A percentile compares a stretch with the other conserved stretches of the same genome.
These are phyloP conservation scores for Pseudopithomyces chartarum DNA, from an alignment of 2,329 filamentous ascomycete genomes.

Conservation along the genomic window DNA sequence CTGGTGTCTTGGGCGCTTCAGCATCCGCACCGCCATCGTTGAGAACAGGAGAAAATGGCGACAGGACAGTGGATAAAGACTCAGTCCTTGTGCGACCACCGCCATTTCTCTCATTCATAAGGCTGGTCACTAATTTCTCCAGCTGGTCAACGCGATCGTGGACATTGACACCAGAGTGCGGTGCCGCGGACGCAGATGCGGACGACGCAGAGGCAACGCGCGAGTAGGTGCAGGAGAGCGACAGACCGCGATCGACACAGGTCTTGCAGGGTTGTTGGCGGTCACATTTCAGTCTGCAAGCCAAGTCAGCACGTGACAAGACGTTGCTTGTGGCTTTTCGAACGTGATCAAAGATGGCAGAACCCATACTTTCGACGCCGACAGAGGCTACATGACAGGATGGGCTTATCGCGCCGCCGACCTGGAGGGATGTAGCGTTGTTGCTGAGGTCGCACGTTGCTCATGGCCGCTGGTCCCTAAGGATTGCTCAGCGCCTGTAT, in stretches of 20 bases:
- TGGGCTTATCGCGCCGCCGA: constrained; percentile 37
- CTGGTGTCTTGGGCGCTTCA: constrained; percentile 31
- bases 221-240: constrained; percentile 40
- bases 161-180: constrained; percentile 35
- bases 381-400: constrained; percentile 35
- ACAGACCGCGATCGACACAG: constrained; percentile 42
- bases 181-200: constrained; percentile 21
- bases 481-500: not conserved
- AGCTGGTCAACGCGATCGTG: constrained; percentile 45
- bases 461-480: constrained; percentile 18
- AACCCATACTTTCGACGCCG: constrained; percentile 19
- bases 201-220: constrained; percentile 23
- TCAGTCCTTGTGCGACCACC: not conserved
- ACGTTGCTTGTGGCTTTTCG: not conserved
- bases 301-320: constrained; percentile 17
- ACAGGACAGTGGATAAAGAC: not conserved
- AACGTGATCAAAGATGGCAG: not conserved
- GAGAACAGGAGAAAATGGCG: constrained; percentile 11
- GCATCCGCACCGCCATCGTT: constrained; percentile 15
- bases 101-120: constrained; percentile 36
- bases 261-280: constrained; percentile 43
- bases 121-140: constrained; percentile 41
- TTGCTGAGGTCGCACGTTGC: constrained; percentile 19
- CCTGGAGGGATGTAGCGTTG: constrained; percentile 32
- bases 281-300: constrained; percentile 39